Conservation (phyloP, 73 alveolate species). For the Paramecium pentaurelia region DNA sequence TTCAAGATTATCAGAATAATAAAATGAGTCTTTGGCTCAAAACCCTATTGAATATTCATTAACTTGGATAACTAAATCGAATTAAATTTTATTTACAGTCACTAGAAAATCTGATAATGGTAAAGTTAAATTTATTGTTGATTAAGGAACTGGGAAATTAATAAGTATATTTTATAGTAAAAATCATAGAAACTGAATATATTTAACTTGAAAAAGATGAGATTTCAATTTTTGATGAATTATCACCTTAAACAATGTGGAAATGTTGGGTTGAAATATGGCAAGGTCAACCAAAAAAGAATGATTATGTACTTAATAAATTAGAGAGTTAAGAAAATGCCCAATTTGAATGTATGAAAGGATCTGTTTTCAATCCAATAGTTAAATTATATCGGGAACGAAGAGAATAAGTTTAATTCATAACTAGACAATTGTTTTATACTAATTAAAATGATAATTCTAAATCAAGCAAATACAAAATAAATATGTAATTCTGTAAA, state of each 20-base stretch:
- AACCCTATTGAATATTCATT: not conserved
- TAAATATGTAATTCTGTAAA: not conserved
- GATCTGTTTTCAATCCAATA: not conserved
- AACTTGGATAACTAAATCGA: not conserved
- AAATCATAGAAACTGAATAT: not conserved
- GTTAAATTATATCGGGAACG: not conserved
- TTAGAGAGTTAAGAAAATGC: not conserved
- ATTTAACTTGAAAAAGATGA: not conserved
- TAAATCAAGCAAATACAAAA: not conserved
- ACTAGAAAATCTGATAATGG: not conserved
- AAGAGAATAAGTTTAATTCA: not conserved
- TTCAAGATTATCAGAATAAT: not conserved
- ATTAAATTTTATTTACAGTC: not conserved
- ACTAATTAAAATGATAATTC: not conserved
- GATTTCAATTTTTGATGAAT: not conserved
- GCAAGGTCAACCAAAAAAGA: not conserved
- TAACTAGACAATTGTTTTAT: not conserved
- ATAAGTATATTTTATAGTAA: not conserved
- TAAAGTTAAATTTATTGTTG: not conserved
- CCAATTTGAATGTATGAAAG: not conserved
- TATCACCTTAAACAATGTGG: not conserved
- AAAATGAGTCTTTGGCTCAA: not conserved
- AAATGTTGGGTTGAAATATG: slow-evolving; percentile 1
- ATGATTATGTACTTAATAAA: not conserved
- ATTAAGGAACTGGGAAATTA: not conserved